phyloP scores from a whole-genome alignment of 2,329 filamentous ascomycete species.

The Periconia sp. region DNA sequence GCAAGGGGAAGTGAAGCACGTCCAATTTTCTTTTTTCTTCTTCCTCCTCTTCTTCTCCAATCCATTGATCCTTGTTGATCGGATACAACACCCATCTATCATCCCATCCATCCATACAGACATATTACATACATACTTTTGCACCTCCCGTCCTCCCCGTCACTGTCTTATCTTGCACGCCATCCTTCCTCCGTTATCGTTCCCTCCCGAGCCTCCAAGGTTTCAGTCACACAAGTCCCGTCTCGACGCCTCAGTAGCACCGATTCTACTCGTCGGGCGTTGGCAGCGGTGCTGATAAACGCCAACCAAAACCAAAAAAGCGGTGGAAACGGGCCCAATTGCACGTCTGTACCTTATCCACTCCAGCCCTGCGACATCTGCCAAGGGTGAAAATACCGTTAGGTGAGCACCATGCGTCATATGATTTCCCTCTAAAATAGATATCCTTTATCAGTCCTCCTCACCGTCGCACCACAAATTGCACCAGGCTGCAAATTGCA shows the following conservation, averaged over 20 bases:
- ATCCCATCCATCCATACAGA: too few species aligned
- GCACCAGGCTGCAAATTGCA: too few species aligned
- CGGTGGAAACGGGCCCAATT: slow-evolving; percentile 38
- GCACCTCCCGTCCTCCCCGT: too few species aligned
- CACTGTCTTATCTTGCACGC: slow-evolving; percentile 10
- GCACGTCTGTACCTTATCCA: slow-evolving; percentile 26
- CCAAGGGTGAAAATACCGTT: slow-evolving; percentile 1
- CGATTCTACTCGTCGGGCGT: not conserved
- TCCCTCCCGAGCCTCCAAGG: not conserved
- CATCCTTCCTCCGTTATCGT: not conserved
- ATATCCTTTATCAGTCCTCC: not conserved
- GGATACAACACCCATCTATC: too few species aligned
- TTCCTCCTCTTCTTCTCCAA: not conserved
- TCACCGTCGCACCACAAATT: not conserved
- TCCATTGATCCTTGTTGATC: too few species aligned
- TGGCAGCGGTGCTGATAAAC: not conserved
- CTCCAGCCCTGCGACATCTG: not conserved
- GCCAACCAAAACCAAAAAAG: slow-evolving; percentile 19
- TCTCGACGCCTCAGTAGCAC: not conserved
- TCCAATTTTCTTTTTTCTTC: not conserved
- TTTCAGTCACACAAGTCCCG: not conserved
- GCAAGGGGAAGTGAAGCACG: too few species aligned
- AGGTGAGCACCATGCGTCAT: slow-evolving; percentile 30
- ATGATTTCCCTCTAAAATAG: slow-evolving; percentile 9
- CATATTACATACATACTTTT: too few species aligned